Base-by-base conservation (phyloP, 140 eudicot genomes). In the Cichorium intybus region DNA sequence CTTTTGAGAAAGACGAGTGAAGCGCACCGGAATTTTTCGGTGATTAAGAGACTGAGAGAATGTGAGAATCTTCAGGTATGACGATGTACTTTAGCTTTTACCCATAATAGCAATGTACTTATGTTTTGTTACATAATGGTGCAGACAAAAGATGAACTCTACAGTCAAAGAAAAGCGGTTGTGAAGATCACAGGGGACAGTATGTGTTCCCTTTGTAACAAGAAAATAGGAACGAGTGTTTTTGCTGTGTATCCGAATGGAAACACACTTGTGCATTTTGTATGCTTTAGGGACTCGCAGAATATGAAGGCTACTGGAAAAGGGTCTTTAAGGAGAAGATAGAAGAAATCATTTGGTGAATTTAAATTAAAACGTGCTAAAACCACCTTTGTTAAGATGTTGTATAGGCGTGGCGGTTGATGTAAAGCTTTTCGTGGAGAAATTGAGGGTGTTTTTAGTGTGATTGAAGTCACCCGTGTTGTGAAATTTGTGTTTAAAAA, bases 181-280 rank as follows among this genome's bases (percentile, higher is more conserved):
- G 95, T 93, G 71, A 93, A 88, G 83, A 82, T 93, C 66, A 88
- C 90, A 2, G 84, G 80, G 9, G 95, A 93, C 35, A 88, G 84
- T 58, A 88, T 80, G 82, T 88, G 99, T 66, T 88, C 95, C 48
- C 99, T 93, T 68, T 88, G 99, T 78, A 86, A 86, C 86, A 93
- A 88, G 72, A 93, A 93, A 79, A 88, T 88, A 66, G 99, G 95
- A 15, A 76, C 88, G 10, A 93, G 97, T 49, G 97, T 93, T 8
- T 85, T 93, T 66, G 99, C 97, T 5, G 95, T 93, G 51, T 93
- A 93, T 77, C 99, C 95, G 0, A 93, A 93, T 11, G 95, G 95
- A n/a, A 86, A 78, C 66, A 93, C 97, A 14, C 68, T 84, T 7
- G 97, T 93, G 53, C 99, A 93, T 60, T 93, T 93, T 55, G 90